These are phyloP conservation scores for Galerina sulciceps DNA, from an alignment of 768 basidiomycete species.

Conservation along the genomic window DNA sequence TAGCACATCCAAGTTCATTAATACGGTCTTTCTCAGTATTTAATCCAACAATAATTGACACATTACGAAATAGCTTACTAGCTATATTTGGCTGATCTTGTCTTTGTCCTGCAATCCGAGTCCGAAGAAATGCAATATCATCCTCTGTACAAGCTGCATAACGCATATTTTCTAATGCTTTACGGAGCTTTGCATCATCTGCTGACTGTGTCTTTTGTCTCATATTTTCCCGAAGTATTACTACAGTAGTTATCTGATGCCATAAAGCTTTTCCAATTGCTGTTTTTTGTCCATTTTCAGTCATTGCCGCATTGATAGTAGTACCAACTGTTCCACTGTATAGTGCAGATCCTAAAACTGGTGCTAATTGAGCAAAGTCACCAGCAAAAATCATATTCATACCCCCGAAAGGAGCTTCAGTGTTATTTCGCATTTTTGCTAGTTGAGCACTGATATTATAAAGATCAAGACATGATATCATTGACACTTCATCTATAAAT, in stretches of 20 bases:
- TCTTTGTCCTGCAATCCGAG: constrained; percentile 18
- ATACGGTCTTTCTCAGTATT: constrained; percentile 31
- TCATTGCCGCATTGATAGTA: neutral
- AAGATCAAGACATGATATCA: constrained; percentile 34
- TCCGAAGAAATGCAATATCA: constrained; percentile 32
- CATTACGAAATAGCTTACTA: constrained; percentile 27
- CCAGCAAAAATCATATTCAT: constrained; percentile 47
- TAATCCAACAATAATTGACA: constrained; percentile 36
- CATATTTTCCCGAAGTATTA: constrained; percentile 39
- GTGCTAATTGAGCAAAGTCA: constrained; percentile 47
- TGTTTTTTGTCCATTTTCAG: neutral
- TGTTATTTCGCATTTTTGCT: constrained; percentile 14
- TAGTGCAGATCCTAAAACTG: constrained; percentile 20
- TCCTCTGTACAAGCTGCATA: constrained; percentile 34
- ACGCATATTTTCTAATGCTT: constrained; percentile 12
- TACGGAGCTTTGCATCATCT: constrained; percentile 30
- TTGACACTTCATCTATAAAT: constrained; percentile 48
- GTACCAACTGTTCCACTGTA: constrained; percentile 20
- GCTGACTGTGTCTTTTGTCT: constrained; percentile 23
- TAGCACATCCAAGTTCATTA: constrained; percentile 30
- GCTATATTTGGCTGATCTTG: constrained; percentile 11
- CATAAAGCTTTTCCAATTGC: constrained; percentile 30
- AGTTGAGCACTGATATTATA: constrained; percentile 29
- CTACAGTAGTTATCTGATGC: constrained; percentile 34
- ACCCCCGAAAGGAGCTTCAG: constrained; percentile 32